Evolutionary conservation across 2,329 filamentous ascomycete species (phyloP), one percentile per base, ranked within the genome.

Genomic region (Penicillium polonicum): DNA sequence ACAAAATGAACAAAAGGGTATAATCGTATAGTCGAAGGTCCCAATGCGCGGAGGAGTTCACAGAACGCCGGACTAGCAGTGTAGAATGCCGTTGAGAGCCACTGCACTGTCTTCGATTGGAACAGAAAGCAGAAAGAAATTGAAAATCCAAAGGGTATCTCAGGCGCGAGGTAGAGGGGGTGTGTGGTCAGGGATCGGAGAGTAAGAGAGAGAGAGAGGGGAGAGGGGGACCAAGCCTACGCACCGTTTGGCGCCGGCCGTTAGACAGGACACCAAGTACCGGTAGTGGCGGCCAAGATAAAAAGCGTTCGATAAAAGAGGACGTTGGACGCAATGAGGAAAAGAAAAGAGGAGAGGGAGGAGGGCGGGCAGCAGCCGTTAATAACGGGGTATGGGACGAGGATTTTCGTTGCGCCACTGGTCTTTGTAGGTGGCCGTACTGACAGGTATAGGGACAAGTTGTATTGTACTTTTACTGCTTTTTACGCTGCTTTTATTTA

Each of bases 191-290:
- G 58, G 59, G 44, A 60, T 58, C 50, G 61, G 56, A 64, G 62
- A 60, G 51, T 58, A 62, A 57, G 57, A 63, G 65, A 58, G 51
- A 33, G 15, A 35, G 39, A 44, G 54, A 60, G 53, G 58, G 64
- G 53, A 65, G 61, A 68, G 70, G 69, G 72, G 73, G 72, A 73
- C 72, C 71, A 72, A 75, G 74, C 74, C 74, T 76, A 76, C 71
- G 74, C 74, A 76, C 74, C 74, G 73, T 76, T 74, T 76, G 74
- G 74, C 74, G 74, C 74, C 73, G 73, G 74, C 71, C 74, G 73
- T 74, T 68, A 76, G 73, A 76, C 74, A 76, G 74, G 73, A 76
- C 74, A 76, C 73, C 74, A 75, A 75, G 70, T 68, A 74, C 72
- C 74, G 74, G 73, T 74, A 75, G 73, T 76, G 74, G 74, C 74